Base-by-base conservation (phyloP, 805 yeast genomes). In the Debaryomyces castellii region DNA sequence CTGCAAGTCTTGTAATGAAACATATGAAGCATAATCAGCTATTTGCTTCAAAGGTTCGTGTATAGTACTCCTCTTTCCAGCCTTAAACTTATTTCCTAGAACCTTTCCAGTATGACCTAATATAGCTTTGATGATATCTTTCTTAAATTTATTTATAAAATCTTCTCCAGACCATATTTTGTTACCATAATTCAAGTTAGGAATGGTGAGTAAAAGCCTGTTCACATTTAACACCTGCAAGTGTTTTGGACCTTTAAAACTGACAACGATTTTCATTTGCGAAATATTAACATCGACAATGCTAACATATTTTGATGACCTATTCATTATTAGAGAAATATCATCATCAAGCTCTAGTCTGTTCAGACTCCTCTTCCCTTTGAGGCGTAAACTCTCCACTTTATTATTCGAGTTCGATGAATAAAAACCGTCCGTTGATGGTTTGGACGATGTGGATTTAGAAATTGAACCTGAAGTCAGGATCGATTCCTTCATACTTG, bases 241-340 rank as follows among this genome's bases (percentile, higher is more conserved):
- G 23, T 80, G 73, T 11, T 90, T 88, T 12, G 81, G 81, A 7
- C 94, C 96, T 60, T 82, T 81, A 65, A 88, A 88, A 41, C 96
- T 86, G 21, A 90, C 76, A 43, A 82, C 74, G 12, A 91, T 43
- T 18, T 62, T 60, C 37, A 72, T 54, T 36, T 60, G 54, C 5
- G 65, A 58, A 24, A 75, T 58, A 47, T 63, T 63, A 40, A 72
- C 50, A 41, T 69, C 66, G 2, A 65, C 66, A 22, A 73, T 63
- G 4, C 78, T 64, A 36, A 69, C 67, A 53, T 67, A 78, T 41
- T 62, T 63, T 11, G 71, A 55, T 0, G 82, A 70, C 40, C 83
- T 57, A 16, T 63, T 55, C 43, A 76, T 64, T 56, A 78, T 74
- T 23, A 69, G 54, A 1, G 64, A 43, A 10, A 78, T 59, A 43